These are phyloP conservation scores for Zygotorulaspora mrakii DNA, from an alignment of 1,139 yeast genomes.

Conservation along the genomic window DNA sequence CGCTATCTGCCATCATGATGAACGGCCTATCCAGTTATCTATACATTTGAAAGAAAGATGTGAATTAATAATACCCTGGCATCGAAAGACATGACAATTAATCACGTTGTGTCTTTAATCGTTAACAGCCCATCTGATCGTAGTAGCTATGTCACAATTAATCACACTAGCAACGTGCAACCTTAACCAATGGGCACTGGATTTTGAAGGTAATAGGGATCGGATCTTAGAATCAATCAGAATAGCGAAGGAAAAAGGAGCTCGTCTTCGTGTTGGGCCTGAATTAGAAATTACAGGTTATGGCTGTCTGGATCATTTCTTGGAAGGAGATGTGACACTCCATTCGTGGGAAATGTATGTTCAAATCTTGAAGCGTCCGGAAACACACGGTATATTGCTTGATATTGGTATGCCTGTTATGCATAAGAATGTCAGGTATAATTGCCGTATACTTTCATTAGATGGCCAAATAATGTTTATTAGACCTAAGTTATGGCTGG, in stretches of 20 bases:
- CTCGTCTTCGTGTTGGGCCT: conserved; percentile 90
- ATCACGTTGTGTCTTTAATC: too few relatives aligned
- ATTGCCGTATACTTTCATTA: conserved; percentile 80
- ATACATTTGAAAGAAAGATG: neutral
- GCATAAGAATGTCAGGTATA: conserved; percentile 83
- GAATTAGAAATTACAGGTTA: conserved; percentile 92
- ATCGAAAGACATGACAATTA: too few relatives aligned
- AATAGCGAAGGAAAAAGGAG: conserved; percentile 70
- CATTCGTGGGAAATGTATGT: conserved; percentile 96
- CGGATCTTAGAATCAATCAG: conserved; percentile 77
- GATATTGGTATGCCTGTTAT: conserved; percentile 94
- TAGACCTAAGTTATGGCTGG: conserved; percentile 87
- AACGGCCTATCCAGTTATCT: neutral
- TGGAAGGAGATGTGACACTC: conserved; percentile 81
- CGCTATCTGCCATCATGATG: neutral
- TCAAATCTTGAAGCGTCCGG: conserved; percentile 61
- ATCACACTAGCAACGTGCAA: conserved; percentile 61
- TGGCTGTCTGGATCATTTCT: conserved; percentile 93
- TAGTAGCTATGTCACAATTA: conserved; percentile 45
- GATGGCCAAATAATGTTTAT: conserved; percentile 77
- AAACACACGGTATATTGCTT: conserved; percentile 69
- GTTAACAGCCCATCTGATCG: neutral
- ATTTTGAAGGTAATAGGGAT: conserved; percentile 94
- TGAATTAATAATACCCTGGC: neutral
- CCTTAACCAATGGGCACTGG: conserved; percentile 97